Conservation (phyloP, 2,329 filamentous ascomycete genomes). For the Aschersonia sp. region DNA sequence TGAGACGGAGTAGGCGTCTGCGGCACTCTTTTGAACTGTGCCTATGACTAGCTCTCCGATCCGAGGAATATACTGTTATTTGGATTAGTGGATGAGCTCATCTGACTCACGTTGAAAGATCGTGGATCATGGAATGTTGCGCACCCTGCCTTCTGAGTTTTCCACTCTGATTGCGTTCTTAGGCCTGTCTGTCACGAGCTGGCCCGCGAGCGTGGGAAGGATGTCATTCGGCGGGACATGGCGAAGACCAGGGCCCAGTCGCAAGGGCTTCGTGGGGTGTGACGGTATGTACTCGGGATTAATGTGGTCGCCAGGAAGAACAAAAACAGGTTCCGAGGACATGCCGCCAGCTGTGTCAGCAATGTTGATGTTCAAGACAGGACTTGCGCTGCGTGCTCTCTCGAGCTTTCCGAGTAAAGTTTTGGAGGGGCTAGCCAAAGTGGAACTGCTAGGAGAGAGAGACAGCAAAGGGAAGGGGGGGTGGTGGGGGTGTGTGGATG, state of each 20-base stretch:
- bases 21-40: slow-evolving; percentile 60
- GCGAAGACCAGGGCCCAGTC: slow-evolving; percentile 70
- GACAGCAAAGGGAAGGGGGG: too few relatives aligned
- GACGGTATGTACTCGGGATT: slow-evolving; percentile 52
- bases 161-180: slow-evolving; percentile 75
- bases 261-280: slow-evolving; percentile 54
- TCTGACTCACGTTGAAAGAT: slow-evolving; percentile 9
- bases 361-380: not conserved
- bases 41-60: slow-evolving; percentile 81
- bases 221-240: slow-evolving; percentile 67
- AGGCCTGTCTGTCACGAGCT: slow-evolving; percentile 50
- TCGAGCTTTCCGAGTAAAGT: too few relatives aligned
- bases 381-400: too few relatives aligned
- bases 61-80: slow-evolving; percentile 56
- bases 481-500: too few relatives aligned
- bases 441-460: too few relatives aligned
- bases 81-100: not conserved
- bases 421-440: too few relatives aligned
- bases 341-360: slow-evolving; percentile 20
- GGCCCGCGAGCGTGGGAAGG: slow-evolving; percentile 51
- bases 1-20: slow-evolving; percentile 67
- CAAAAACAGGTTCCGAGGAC: slow-evolving; percentile 43
- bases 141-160: slow-evolving; percentile 51
- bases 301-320: slow-evolving; percentile 72
- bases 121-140: slow-evolving; percentile 9